Percentiles rank a stretch among this genome's conserved stretches.
These are phyloP conservation scores for Pecoramyces ruminantium DNA, from an alignment of 192 early-diverging fungal species.

Conservation along the genomic window DNA sequence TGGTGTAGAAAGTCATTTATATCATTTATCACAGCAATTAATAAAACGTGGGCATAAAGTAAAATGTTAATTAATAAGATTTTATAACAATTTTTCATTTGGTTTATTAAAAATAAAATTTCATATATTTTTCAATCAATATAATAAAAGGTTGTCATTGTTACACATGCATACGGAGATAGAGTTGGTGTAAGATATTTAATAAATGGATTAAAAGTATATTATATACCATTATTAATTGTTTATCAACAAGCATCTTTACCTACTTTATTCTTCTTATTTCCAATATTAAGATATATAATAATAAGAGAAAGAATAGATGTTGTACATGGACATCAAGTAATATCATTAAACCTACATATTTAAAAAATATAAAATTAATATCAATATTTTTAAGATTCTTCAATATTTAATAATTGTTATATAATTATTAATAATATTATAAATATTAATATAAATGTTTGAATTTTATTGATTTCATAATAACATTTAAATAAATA, in stretches of 20 bases:
- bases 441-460: too few relatives aligned
- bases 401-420: too few relatives aligned
- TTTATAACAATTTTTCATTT: too few relatives aligned
- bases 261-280: constrained; percentile 72
- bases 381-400: too few relatives aligned
- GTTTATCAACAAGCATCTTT: constrained; percentile 75
- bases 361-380: too few relatives aligned
- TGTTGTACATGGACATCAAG: constrained; percentile 89
- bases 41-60: constrained; percentile 85
- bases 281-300: constrained; percentile 85
- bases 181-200: constrained; percentile 69
- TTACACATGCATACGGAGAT: constrained; percentile 78
- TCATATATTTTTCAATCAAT: neutral
- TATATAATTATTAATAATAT: too few relatives aligned
- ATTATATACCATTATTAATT: constrained; percentile 74
- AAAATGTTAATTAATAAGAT: too few relatives aligned
- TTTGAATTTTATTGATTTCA: too few relatives aligned
- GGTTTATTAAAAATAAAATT: too few relatives aligned
- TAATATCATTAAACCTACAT: too few relatives aligned
- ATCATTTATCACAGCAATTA: constrained; percentile 74
- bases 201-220: constrained; percentile 83
- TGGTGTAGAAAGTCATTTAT: constrained; percentile 88
- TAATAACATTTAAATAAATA: too few relatives aligned
- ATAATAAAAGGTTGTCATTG: constrained; percentile 52
- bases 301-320: constrained; percentile 77